These are phyloP conservation scores for Plasmodium relictum DNA, from an alignment of 169 alveolate genomes.

Conservation along the genomic window DNA sequence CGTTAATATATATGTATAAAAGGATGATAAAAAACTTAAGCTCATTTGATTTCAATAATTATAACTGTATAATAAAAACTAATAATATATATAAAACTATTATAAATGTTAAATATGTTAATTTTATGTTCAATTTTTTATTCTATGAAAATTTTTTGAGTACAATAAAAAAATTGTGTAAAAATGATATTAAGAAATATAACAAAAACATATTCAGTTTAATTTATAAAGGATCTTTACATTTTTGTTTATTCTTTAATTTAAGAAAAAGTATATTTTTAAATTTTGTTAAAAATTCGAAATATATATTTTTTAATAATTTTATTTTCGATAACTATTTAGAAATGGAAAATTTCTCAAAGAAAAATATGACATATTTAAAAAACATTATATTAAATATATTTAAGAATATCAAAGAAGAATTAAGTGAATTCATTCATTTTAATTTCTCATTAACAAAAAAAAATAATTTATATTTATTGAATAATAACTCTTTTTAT, in stretches of 20 bases:
- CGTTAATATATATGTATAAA: slow-evolving; percentile 4
- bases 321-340: slow-evolving; percentile 17
- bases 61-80: slow-evolving; percentile 16
- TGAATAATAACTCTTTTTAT: neutral
- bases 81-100: slow-evolving; percentile 26
- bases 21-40: slow-evolving; percentile 15
- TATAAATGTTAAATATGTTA: neutral
- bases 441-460: slow-evolving; percentile 8
- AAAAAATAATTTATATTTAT: slow-evolving; percentile 16
- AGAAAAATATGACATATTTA: neutral
- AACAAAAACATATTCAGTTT: slow-evolving; percentile 19
- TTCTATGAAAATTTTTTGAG: slow-evolving; percentile 26
- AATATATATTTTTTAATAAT: slow-evolving; percentile 28
- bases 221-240: slow-evolving; percentile 17
- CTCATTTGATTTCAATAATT: slow-evolving; percentile 9
- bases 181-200: neutral
- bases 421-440: slow-evolving; percentile 6
- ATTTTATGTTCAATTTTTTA: slow-evolving; percentile 25
- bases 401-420: slow-evolving; percentile 7
- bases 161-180: neutral
- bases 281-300: slow-evolving; percentile 17
- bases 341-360: neutral
- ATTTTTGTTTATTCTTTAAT: slow-evolving; percentile 15
- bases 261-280: slow-evolving; percentile 22
- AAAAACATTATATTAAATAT: neutral